These are phyloP conservation scores for Cenchrus americanus DNA, from an alignment of 176 grass and related monocot genomes.

Conservation along the genomic window DNA sequence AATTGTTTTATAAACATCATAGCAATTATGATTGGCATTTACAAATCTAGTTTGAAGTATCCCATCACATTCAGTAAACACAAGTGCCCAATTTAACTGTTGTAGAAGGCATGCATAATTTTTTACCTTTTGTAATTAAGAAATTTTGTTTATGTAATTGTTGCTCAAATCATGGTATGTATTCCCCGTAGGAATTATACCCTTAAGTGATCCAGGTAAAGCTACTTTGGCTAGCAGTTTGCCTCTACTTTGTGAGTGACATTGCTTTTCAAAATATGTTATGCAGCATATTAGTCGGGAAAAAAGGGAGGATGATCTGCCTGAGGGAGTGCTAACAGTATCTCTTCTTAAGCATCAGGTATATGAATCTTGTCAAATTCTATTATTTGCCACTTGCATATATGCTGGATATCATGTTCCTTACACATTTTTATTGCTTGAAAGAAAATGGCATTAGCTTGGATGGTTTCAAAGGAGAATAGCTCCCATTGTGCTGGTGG, in stretches of 20 bases:
- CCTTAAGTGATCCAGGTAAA: slow-evolving; percentile 29
- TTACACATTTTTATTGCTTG: slow-evolving; percentile 41
- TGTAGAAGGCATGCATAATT: slow-evolving; percentile 6
- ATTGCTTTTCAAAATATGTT: slow-evolving; percentile 44
- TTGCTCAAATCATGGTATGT: slow-evolving; percentile 19
- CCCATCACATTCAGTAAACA: neutral
- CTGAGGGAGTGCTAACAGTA: slow-evolving; percentile 79
- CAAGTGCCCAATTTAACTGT: slow-evolving; percentile 6
- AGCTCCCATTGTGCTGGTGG: slow-evolving; percentile 91
- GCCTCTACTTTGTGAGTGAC: slow-evolving; percentile 26
- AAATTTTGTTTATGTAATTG: neutral
- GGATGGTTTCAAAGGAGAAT: slow-evolving; percentile 98
- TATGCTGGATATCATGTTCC: slow-evolving; percentile 30
- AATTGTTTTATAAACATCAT: slow-evolving; percentile 19
- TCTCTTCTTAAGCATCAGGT: slow-evolving; percentile 96
- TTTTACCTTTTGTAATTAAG: neutral
- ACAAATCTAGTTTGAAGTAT: neutral
- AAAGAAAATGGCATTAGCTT: slow-evolving; percentile 98
- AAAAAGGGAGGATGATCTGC: slow-evolving; percentile 86
- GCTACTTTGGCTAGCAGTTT: neutral
- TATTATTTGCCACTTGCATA: slow-evolving; percentile 33
- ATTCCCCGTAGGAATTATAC: slow-evolving; percentile 13
- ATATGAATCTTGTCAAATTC: slow-evolving; percentile 18
- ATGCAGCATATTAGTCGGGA: slow-evolving; percentile 76
- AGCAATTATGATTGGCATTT: slow-evolving; percentile 7